Evolutionary conservation across 2,329 filamentous ascomycete species (phyloP).

Genomic region (Neopestalotiopsis sp.): DNA sequence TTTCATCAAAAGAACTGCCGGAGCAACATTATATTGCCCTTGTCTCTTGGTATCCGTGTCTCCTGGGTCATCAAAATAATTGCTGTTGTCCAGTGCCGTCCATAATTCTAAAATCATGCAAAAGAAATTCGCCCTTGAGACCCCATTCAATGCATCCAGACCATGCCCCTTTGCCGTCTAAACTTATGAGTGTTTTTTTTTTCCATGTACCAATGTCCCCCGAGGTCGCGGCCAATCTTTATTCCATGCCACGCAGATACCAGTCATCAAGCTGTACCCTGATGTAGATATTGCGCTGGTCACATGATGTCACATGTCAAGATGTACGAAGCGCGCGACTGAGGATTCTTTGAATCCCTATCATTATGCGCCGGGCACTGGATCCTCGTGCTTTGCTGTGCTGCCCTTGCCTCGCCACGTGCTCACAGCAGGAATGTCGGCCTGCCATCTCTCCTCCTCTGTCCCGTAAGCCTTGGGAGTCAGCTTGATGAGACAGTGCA

Average conservation of each 20-base stretch:
- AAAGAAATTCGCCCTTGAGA: background rate
- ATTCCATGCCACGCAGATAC: background rate
- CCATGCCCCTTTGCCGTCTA: background rate
- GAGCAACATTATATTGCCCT: background rate
- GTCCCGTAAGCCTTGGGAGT: conserved; percentile 95
- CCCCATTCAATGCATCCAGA: background rate
- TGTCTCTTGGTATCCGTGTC: background rate
- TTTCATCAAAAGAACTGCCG: background rate
- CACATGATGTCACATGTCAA: background rate
- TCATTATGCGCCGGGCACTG: conserved; percentile 28
- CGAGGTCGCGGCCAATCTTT: background rate
- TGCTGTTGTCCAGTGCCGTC: background rate
- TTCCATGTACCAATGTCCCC: background rate
- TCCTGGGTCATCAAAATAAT: background rate
- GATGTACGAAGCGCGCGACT: background rate
- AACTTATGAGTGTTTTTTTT: background rate
- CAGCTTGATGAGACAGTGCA: conserved; percentile 95
- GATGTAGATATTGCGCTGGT: background rate
- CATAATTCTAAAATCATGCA: conserved; percentile 1
- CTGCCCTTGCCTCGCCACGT: conserved; percentile 96
- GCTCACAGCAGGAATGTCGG: conserved; percentile 93
- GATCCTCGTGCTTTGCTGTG: conserved; percentile 82
- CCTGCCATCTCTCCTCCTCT: conserved; percentile 84
- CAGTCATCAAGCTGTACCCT: no score
- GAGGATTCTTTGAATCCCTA: background rate